phyloP scores from a whole-genome alignment of 108 stramenopile species.

The Cyclotella sp. region DNA sequence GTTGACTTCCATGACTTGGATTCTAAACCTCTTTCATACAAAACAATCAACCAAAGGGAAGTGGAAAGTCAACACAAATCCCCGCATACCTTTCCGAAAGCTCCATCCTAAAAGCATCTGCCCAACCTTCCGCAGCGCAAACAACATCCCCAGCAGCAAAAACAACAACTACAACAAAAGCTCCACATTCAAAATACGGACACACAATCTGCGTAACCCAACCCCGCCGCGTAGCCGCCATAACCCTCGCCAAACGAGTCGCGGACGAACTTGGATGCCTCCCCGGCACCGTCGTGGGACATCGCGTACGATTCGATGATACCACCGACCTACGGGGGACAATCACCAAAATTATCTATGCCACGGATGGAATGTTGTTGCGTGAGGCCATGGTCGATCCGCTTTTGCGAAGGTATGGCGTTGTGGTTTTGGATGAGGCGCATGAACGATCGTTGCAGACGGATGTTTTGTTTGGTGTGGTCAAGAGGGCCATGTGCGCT shows the following conservation, averaged over 20 bases:
- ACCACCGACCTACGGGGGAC: slow-evolving; percentile 54
- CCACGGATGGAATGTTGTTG: slow-evolving; percentile 98
- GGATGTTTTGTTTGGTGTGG: slow-evolving; percentile 95
- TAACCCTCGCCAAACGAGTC: slow-evolving; percentile 93
- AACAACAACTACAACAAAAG: not conserved
- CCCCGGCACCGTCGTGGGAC: slow-evolving; percentile 80
- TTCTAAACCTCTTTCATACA: not conserved
- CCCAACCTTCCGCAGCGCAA: slow-evolving; percentile 13
- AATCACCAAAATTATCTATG: slow-evolving; percentile 83
- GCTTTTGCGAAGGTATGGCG: slow-evolving; percentile 77
- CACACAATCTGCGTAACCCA: slow-evolving; percentile 87
- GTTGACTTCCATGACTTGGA: not conserved
- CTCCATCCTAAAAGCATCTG: slow-evolving; percentile 30
- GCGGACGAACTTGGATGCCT: slow-evolving; percentile 82
- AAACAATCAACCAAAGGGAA: slow-evolving; percentile 36
- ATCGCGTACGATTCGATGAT: slow-evolving; percentile 97
- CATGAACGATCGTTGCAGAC: slow-evolving; percentile 97
- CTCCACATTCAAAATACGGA: slow-evolving; percentile 38
- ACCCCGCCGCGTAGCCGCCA: slow-evolving; percentile 96
- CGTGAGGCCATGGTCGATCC: slow-evolving; percentile 92
- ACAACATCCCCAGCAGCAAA: slow-evolving; percentile 3
- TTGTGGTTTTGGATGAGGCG: slow-evolving; percentile 96
- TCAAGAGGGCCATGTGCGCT: slow-evolving; percentile 80
- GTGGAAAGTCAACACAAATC: slow-evolving; percentile 88
- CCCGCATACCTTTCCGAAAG: slow-evolving; percentile 75